Base-by-base conservation (phyloP, 2,329 filamentous ascomycete species). In the Cryphonectria naterciae region DNA sequence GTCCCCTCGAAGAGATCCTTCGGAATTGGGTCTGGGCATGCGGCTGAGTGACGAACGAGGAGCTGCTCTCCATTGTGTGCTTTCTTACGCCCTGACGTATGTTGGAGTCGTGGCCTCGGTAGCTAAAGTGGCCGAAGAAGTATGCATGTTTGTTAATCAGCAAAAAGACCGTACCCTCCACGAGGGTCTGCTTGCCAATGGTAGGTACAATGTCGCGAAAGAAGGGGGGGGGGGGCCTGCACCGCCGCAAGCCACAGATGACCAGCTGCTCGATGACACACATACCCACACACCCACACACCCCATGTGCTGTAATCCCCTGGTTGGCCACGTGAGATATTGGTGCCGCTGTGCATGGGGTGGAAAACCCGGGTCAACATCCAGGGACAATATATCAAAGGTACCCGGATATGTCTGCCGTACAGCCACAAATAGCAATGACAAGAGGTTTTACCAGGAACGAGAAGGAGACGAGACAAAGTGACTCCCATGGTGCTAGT, bases 401-500 rank as follows among this genome's bases (percentile, higher is more conserved):
- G 54, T 32, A 32, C 13, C 28, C 25, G 54, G 54, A 28, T 32
- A 28, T 32, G 15, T 19, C 25, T 58, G 7, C 54, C 54, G 25
- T 32, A 19, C 17, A 58, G 54, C 54, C 28, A 58, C 54, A 58
- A 58, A 58, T 32, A 58, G 54, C 5, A 58, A 28, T 32, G 54
- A 58, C 54, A 58, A 15, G 54, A 19, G 11, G 1, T 13, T 32
- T 56, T 58, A 39, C 2, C 37, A 19, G 35, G 56, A 37, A 37
- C 4, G 41, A 37, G 52, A 7, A n/a, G 6, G 46, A 22, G 19
- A 49, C 6, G 19, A 49, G 19, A 49, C 19, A 49, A 13, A 68
- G 56, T 60, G 63, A 67, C 60, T n/a, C 54, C 60, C 7, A 52
- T 7, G 22, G 28, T 58, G 68, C n/a, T 68, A 72, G 43, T 46